Base-by-base conservation (phyloP, 441 rosid species). In the Jatropha multifida region DNA sequence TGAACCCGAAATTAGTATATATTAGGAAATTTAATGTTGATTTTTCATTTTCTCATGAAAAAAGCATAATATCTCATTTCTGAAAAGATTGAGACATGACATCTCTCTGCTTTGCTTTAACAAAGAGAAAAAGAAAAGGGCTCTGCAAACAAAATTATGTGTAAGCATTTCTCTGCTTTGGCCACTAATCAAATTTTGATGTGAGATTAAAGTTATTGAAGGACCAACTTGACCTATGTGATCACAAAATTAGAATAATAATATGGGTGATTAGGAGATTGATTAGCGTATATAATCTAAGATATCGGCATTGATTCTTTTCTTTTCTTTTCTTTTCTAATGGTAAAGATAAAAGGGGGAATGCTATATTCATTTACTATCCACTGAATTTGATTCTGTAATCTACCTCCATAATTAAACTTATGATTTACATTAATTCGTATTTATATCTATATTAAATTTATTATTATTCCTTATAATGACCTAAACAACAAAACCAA, bases 21-120 rank as follows among this genome's bases (percentile, higher is more conserved):
- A 44, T 52, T 27, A 13, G 17, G 41, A 32, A 61, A 61, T 61
- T 32, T 27, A 61, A 61, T 61, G 18, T 61, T 27, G 3, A 54
- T 54, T 17, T 48, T 56, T 3, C 3, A 11, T 44, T 44, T 44
- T 48, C 52, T 7, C 14, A 38, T 20, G 76, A 75, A 71, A 69
- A 75, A 62, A 65, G 51, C 26, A 56, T 64, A 63, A 65, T 69
- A 56, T 72, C 64, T 49, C 27, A 56, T 20, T 63, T 74, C 67
- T 23, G 7, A 74, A 79, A 76, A 68, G 78, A 62, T 62, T 60
- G 73, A 76, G 80, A 72, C 77, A 77, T 52, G 61, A 77, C 32
- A 62, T 62, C 18, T 73, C 40, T 52, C 52, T 62, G 71, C 58
- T 72, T 69, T 83, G 44, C 67, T 65, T 55, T 58, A 71, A 64